Evolutionary conservation across 164 flowering plant species (phyloP), one percentile per base, ranked within the genome.

Genomic region (Liquidambar formosana): DNA sequence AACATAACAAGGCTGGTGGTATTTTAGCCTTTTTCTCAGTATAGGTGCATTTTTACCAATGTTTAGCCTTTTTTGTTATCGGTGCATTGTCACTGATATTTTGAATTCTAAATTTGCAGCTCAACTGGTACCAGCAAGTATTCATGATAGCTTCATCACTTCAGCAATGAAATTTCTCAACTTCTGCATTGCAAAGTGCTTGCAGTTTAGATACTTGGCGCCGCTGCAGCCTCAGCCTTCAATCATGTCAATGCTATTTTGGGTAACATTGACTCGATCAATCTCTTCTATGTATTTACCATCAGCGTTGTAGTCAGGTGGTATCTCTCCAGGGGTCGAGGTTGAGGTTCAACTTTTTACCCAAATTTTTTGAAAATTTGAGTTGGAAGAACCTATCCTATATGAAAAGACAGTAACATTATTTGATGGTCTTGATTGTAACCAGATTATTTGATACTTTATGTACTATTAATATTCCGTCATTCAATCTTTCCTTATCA

Each of bases 201-300:
- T 71, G 15, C 72, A 77, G 68, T 67, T 70, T 54, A 71, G 73
- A 71, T 44, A 49, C 33, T 27, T 56, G 25, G 28, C 63, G 28
- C 53, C 46, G 5, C 5, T 73, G 47, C 67, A 41, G 43, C 22
- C 62, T 8, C 38, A 45, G 6, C 38, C 74, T 18, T 56, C 64
- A 22, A 18, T 61, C 1, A 28, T 49, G n/a, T 73, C 80, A 14
- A 10, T 57, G 56, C 48, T 74, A 2, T 77, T 77, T 38, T 77
- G 75, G 80, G 75, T 77, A 5, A 53, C 56, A 23, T 47, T 74
- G 22, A 56, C 77, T 52, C 58, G 61, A 60, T 23, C 75, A 51
- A 47, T 73, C 23, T 71, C 74, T 57, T 71, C 72, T 5, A 57
- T 66, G 72, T 60, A 28, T 28, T 41, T 33, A 33, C 41, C 41